These are phyloP conservation scores for Boletellus sp. DNA, from an alignment of 1,284 basidiomycete genomes.

Conservation along the genomic window DNA sequence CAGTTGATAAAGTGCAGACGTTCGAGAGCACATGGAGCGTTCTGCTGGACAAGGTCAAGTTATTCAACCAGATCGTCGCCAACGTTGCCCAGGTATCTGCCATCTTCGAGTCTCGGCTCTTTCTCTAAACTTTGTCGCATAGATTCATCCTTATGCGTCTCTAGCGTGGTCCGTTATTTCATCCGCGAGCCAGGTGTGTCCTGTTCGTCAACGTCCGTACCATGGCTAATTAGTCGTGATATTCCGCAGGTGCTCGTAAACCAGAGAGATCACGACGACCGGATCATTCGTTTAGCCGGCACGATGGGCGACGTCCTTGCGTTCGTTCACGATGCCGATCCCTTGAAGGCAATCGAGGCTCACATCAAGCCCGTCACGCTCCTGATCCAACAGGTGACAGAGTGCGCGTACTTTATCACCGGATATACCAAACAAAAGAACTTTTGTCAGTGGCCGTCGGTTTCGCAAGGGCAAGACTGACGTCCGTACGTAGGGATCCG, in stretches of 20 bases:
- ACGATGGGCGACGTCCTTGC: not conserved
- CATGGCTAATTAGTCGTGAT: not conserved
- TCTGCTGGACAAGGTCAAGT: not conserved
- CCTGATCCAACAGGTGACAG: not conserved
- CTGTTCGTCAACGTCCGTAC: not conserved
- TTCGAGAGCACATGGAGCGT: not conserved
- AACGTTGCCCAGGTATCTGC: not conserved
- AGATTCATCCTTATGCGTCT: not conserved
- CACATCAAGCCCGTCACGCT: not conserved
- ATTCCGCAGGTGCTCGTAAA: not conserved
- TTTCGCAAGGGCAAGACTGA: not conserved
- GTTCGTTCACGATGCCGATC: not conserved
- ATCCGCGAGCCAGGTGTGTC: not conserved
- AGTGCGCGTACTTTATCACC: not conserved
- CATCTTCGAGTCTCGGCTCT: not conserved
- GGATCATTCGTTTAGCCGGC: not conserved
- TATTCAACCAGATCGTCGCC: not conserved
- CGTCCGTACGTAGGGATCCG: not conserved
- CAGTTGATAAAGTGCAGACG: not conserved
- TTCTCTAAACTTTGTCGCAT: not conserved
- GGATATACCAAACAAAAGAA: not conserved
- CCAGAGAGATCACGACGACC: not conserved
- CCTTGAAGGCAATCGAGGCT: not conserved
- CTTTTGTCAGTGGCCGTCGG: not conserved
- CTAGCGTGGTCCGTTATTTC: not conserved